phyloP scores from a whole-genome alignment of 495 filamentous ascomycete genomes.

The Venustampulla echinocandica region DNA sequence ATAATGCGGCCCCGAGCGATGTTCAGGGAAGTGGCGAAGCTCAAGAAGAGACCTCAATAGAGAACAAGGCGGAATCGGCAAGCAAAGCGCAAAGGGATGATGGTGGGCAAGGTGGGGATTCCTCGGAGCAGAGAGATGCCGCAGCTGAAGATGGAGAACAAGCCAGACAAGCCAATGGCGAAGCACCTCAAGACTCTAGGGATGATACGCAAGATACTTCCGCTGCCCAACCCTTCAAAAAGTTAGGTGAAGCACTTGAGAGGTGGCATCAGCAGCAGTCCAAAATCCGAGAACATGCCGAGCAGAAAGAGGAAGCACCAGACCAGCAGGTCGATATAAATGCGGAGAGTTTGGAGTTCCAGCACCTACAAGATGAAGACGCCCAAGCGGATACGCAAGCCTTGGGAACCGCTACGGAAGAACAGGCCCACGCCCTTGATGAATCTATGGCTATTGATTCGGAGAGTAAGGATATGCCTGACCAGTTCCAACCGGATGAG shows the following conservation, averaged over 20 bases:
- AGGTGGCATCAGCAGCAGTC: slow-evolving; percentile 79
- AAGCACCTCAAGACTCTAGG: slow-evolving; percentile 41
- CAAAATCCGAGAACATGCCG: slow-evolving; percentile 62
- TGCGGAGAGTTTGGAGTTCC: slow-evolving; percentile 54
- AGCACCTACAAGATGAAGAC: slow-evolving; percentile 80
- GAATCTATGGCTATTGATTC: slow-evolving; percentile 76
- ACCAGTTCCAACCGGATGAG: slow-evolving; percentile 51
- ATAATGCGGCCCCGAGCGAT: slow-evolving; percentile 62
- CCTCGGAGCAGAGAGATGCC: slow-evolving; percentile 39
- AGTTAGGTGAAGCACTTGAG: slow-evolving; percentile 88
- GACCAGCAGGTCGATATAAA: slow-evolving; percentile 35
- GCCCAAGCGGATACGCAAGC: slow-evolving; percentile 78
- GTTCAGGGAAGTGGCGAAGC: slow-evolving; percentile 44
- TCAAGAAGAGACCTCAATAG: slow-evolving; percentile 44
- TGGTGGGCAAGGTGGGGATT: slow-evolving; percentile 38
- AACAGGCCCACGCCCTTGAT: slow-evolving; percentile 74
- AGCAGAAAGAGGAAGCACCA: slow-evolving; percentile 44
- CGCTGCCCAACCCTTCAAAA: slow-evolving; percentile 68
- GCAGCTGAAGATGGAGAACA: slow-evolving; percentile 40
- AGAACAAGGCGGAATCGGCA: slow-evolving; percentile 33
- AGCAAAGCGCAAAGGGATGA: slow-evolving; percentile 39
- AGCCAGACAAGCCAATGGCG: slow-evolving; percentile 37
- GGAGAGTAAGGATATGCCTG: slow-evolving; percentile 46
- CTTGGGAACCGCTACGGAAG: slow-evolving; percentile 77
- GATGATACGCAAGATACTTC: slow-evolving; percentile 36